Percentiles rank a stretch among this genome's conserved stretches.
phyloP scores from a whole-genome alignment of 2,329 filamentous ascomycete species.

The Davidsoniella australis region DNA sequence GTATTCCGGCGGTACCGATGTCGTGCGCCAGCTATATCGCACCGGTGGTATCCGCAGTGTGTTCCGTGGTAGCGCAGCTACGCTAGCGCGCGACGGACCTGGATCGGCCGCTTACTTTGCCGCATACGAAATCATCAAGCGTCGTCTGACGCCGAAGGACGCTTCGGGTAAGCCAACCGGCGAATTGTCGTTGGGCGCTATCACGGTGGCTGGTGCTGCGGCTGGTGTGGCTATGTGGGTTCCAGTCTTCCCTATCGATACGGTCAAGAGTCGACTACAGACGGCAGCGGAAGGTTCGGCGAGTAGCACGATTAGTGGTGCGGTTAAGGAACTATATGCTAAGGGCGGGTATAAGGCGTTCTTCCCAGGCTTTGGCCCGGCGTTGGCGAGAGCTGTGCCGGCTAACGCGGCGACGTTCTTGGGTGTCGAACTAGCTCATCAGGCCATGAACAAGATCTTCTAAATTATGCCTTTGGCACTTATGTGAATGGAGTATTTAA shows the following conservation, averaged over 20 bases:
- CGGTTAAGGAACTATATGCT: constrained; percentile 67
- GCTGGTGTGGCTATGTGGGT: constrained; percentile 99
- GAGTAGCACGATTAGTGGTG: constrained; percentile 47
- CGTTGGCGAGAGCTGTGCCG: constrained; percentile 79
- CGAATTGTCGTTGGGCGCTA: constrained; percentile 61
- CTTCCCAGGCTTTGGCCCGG: constrained; percentile 91
- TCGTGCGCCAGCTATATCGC: constrained; percentile 81
- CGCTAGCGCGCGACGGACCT: constrained; percentile 81
- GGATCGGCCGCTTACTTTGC: constrained; percentile 93
- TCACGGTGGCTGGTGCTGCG: constrained; percentile 73
- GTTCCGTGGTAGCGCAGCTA: constrained; percentile 81
- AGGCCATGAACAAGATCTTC: constrained; percentile 64
- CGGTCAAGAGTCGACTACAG: constrained; percentile 86
- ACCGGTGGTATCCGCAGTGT: constrained; percentile 83
- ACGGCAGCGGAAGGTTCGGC: constrained; percentile 75
- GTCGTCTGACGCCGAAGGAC: constrained; percentile 67
- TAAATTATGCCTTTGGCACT: constrained; percentile 15
- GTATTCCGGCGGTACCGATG: constrained; percentile 74
- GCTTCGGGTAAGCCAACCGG: constrained; percentile 57
- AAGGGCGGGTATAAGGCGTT: constrained; percentile 78
- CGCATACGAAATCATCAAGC: constrained; percentile 92
- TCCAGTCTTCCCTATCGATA: constrained; percentile 93
- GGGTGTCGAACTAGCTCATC: constrained; percentile 68
- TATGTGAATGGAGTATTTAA: not conserved
- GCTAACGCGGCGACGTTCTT: constrained; percentile 93